Evolutionary conservation across 1,284 basidiomycete genomes (phyloP).

Genomic region (Trametes versicolor): DNA sequence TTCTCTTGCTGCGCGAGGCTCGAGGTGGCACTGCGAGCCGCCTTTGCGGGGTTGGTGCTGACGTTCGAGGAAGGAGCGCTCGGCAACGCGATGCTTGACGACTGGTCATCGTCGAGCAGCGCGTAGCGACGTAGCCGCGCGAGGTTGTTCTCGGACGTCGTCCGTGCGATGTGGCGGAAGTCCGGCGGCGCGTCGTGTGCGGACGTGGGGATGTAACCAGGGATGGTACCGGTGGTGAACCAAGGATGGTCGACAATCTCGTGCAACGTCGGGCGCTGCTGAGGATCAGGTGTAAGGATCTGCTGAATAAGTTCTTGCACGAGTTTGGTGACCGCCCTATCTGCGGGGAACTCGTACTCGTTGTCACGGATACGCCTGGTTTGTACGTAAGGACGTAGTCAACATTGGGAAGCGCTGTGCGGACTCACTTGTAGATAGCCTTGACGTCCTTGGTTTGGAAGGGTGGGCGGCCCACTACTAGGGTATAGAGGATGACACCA

Average conservation of each 20-base stretch:
- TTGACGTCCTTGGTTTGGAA: slow-evolving; percentile 99
- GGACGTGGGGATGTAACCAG: slow-evolving; percentile 80
- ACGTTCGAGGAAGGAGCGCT: slow-evolving; percentile 39
- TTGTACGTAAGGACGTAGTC: slow-evolving; percentile 25
- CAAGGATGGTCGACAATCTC: slow-evolving; percentile 90
- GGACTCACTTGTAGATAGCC: slow-evolving; percentile 86
- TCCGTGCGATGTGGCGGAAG: slow-evolving; percentile 72
- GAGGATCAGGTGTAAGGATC: slow-evolving; percentile 88
- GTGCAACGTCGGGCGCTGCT: slow-evolving; percentile 83
- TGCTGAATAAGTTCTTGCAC: slow-evolving; percentile 84
- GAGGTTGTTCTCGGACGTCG: slow-evolving; percentile 78
- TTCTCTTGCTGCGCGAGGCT: slow-evolving; percentile 90
- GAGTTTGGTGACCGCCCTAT: slow-evolving; percentile 76
- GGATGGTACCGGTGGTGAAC: slow-evolving; percentile 87
- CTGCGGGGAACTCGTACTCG: slow-evolving; percentile 91
- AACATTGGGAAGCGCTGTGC: background rate
- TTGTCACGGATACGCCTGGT: slow-evolving; percentile 91
- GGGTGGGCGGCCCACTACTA: slow-evolving; percentile 93
- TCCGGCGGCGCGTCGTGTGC: slow-evolving; percentile 82
- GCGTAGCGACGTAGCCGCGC: slow-evolving; percentile 67
- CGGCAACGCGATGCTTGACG: slow-evolving; percentile 52
- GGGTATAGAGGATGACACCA: slow-evolving; percentile 96
- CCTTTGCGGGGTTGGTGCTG: slow-evolving; percentile 37
- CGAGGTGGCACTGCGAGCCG: slow-evolving; percentile 56
- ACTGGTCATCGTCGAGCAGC: slow-evolving; percentile 69